phyloP scores from a whole-genome alignment of 306 rosid genomes.

The Prunus campanulata region DNA sequence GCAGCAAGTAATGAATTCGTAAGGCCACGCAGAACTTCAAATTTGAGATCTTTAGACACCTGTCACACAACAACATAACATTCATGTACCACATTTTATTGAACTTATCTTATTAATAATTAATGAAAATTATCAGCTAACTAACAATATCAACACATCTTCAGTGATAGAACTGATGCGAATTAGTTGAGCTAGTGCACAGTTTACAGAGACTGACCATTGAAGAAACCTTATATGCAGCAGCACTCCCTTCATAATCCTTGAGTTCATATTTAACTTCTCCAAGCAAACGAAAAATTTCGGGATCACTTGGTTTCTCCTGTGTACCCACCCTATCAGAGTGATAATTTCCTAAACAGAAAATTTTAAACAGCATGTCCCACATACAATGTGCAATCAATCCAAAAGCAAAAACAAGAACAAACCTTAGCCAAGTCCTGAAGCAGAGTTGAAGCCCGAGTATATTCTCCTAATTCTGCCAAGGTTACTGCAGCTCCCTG shows the following conservation, averaged over 20 bases:
- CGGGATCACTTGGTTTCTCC: conserved; percentile 78
- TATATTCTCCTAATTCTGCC: conserved; percentile 80
- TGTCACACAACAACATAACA: conserved; percentile 34
- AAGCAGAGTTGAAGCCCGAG: conserved; percentile 72
- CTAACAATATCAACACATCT: not conserved
- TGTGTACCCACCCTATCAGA: conserved; percentile 11
- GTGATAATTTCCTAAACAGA: conserved; percentile 2
- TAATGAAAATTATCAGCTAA: not conserved
- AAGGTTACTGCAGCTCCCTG: conserved; percentile 95
- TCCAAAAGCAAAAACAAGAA: conserved; percentile 16
- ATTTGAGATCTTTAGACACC: conserved; percentile 67
- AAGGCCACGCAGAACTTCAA: conserved; percentile 84
- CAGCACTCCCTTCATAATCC: conserved; percentile 79
- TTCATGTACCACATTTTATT: not conserved
- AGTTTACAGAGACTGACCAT: conserved; percentile 46
- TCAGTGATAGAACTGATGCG: not conserved
- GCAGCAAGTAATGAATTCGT: conserved; percentile 83
- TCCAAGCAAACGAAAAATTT: conserved; percentile 88
- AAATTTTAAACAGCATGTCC: conserved; percentile 9
- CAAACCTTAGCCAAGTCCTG: conserved; percentile 76
- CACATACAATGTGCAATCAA: conserved; percentile 9
- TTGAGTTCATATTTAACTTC: conserved; percentile 75
- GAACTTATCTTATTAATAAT: not conserved
- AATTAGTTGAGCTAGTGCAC: not conserved
- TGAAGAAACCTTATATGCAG: conserved; percentile 69